Percentiles rank a stretch among this genome's conserved stretches.
Evolutionary conservation across 805 yeast genomes (phyloP).

Genomic region (Candida nemodendra): DNA sequence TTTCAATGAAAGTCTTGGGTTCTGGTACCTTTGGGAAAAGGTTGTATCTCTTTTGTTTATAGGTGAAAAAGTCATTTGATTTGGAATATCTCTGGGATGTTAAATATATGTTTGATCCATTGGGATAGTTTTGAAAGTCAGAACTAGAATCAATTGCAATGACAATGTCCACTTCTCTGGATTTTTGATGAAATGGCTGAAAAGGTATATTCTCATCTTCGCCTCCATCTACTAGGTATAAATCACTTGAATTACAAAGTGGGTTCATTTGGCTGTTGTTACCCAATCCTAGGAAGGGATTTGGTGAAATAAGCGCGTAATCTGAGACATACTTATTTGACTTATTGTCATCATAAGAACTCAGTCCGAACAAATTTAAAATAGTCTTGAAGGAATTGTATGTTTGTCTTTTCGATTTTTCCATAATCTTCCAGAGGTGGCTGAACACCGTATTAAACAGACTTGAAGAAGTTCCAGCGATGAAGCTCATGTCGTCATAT

Average conservation of each 20-base stretch:
- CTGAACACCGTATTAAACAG: slow-evolving; percentile 55
- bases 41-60: slow-evolving; percentile 12
- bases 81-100: slow-evolving; percentile 34
- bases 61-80: slow-evolving; percentile 8
- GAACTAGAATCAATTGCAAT: slow-evolving; percentile 48
- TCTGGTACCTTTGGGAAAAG: slow-evolving; percentile 40
- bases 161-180: slow-evolving; percentile 38
- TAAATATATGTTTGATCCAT: slow-evolving; percentile 50
- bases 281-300: slow-evolving; percentile 53
- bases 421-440: slow-evolving; percentile 42
- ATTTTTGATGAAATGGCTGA: slow-evolving; percentile 39
- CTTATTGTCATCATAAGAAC: slow-evolving; percentile 33
- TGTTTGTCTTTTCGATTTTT: slow-evolving; percentile 32
- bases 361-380: slow-evolving; percentile 45
- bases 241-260: slow-evolving; percentile 23
- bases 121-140: slow-evolving; percentile 54
- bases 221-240: slow-evolving; percentile 42
- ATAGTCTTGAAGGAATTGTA: slow-evolving; percentile 35
- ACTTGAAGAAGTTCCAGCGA: slow-evolving; percentile 64
- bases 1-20: slow-evolving; percentile 23
- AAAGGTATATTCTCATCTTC: slow-evolving; percentile 50
- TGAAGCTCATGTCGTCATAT: slow-evolving; percentile 58
- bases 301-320: slow-evolving; percentile 60
- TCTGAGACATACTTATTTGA: slow-evolving; percentile 43
- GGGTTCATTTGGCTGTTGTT: slow-evolving; percentile 6